Evolutionary conservation across 1,139 yeast genomes (phyloP), one percentile per base, ranked within the genome.

Genomic region (Geotrichum carabidarum): DNA sequence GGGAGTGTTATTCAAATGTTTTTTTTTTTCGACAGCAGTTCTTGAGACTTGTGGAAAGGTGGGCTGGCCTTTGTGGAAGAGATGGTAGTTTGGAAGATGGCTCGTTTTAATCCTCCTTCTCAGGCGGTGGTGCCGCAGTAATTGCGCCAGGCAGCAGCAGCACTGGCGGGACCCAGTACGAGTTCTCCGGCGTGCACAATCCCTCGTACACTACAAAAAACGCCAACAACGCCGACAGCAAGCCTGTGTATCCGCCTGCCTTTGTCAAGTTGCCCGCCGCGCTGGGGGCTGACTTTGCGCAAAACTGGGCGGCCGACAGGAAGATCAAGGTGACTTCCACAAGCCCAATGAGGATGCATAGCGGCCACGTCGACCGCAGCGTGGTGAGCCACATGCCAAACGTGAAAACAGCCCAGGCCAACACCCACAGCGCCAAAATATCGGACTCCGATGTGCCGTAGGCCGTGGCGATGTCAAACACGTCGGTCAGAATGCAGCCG

Each of bases 131-230:
- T 3, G 17, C 6, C 3, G 44, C 17, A 17, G 52, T 49, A 14
- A 55, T 47, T 18, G 68, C 68, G 15, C 70, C 68, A 30, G 73
- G 73, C 71, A 69, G 63, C 56, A 57, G 65, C 14, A 68, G 38
- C 37, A 83, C 83, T 66, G 73, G 77, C 53, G 82, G 77, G 34
- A 79, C 73, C 55, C 87, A 57, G 70, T 85, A 87, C 44, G 88
- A 75, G 73, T 85, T 89, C 80, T 86, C 64, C 71, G 57, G 73
- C 61, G 79, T 86, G 51, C 94, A 87, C 54, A 89, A 70, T 81
- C 95, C 96, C 12, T 95, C 94, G 63, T 81, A 86, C 7, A 95
- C 95, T 68, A 86, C 86, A 67, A 87, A 89, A 90, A 93, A 89
- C 12, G 94, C 95, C 50, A 80, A 68, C 63, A 86, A 80, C 1